Conservation (phyloP, 1,139 yeast genomes). For the Yamadazyma siamensis region DNA sequence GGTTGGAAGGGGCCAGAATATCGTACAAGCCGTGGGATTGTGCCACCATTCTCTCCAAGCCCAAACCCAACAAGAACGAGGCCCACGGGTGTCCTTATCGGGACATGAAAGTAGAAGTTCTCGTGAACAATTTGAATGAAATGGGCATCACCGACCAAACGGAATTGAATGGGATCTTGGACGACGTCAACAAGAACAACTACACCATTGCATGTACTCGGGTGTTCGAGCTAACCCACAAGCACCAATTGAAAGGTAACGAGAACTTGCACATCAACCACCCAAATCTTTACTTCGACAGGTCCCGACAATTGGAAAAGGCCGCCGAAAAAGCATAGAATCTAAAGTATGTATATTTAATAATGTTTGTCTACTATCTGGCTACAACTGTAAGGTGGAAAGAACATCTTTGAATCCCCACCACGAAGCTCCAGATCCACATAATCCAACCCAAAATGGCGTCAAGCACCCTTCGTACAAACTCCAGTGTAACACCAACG, state of each 20-base stretch:
- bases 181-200: slow-evolving; percentile 61
- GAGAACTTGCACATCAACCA: slow-evolving; percentile 64
- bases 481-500: slow-evolving; percentile 60
- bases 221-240: slow-evolving; percentile 80
- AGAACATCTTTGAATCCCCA: slow-evolving; percentile 41
- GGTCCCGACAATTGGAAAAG: slow-evolving; percentile 50
- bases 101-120: slow-evolving; percentile 61
- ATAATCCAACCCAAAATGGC: slow-evolving; percentile 51
- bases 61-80: slow-evolving; percentile 69
- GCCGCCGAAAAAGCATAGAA: slow-evolving; percentile 1
- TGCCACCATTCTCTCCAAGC: slow-evolving; percentile 67
- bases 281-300: slow-evolving; percentile 85
- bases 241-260: slow-evolving; percentile 42
- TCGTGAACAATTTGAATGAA: slow-evolving; percentile 51
- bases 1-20: slow-evolving; percentile 84
- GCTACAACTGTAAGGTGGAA: slow-evolving; percentile 28
- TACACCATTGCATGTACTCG: slow-evolving; percentile 87
- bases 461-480: slow-evolving; percentile 50
- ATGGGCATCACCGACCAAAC: slow-evolving; percentile 72
- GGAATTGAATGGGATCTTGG: slow-evolving; percentile 60
- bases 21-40: slow-evolving; percentile 88
- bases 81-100: slow-evolving; percentile 93
- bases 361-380: too few relatives aligned
- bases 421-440: slow-evolving; percentile 48
- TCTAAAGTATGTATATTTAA: background rate